Conservation (phyloP, 306 rosid genomes). For the Trifolium pratense region DNA sequence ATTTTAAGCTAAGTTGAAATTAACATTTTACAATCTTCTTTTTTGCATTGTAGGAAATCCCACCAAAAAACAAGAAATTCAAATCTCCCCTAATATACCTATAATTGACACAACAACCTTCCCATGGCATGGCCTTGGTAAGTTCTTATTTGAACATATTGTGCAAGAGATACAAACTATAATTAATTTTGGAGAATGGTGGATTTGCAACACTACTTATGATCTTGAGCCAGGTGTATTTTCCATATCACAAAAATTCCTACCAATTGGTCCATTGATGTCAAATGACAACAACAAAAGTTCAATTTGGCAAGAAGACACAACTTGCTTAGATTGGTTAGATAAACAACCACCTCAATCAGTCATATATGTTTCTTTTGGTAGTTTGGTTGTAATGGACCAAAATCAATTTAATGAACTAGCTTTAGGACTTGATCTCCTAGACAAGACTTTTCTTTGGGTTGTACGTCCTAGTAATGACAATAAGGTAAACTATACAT, state of each 20-base stretch:
- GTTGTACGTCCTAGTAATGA: conserved; percentile 30
- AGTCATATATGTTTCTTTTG: conserved; percentile 46
- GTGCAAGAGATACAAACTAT: conserved; percentile 20
- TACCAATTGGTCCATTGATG: conserved; percentile 48
- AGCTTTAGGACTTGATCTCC: conserved; percentile 44
- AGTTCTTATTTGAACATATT: background rate
- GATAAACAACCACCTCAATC: conserved; percentile 42
- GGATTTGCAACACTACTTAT: conserved; percentile 46
- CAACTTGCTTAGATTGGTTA: conserved; percentile 39
- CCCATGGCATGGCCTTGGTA: conserved; percentile 29
- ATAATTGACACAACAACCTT: conserved; percentile 19
- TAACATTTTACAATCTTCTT: background rate
- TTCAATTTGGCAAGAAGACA: conserved; percentile 47
- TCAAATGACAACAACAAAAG: conserved; percentile 3
- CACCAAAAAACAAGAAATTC: conserved; percentile 38
- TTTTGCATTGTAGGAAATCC: conserved; percentile 34
- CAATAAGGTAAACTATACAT: conserved; percentile 12
- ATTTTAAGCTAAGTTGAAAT: background rate
- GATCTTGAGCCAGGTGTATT: conserved; percentile 44
- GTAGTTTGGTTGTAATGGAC: conserved; percentile 32
- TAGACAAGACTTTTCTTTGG: conserved; percentile 44
- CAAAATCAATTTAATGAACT: conserved; percentile 43
- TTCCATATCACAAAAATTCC: conserved; percentile 40
- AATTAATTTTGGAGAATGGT: conserved; percentile 42
- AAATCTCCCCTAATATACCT: conserved; percentile 40